These are phyloP conservation scores for Penicillium polonicum DNA, from an alignment of 2,329 filamentous ascomycete species.

Conservation along the genomic window DNA sequence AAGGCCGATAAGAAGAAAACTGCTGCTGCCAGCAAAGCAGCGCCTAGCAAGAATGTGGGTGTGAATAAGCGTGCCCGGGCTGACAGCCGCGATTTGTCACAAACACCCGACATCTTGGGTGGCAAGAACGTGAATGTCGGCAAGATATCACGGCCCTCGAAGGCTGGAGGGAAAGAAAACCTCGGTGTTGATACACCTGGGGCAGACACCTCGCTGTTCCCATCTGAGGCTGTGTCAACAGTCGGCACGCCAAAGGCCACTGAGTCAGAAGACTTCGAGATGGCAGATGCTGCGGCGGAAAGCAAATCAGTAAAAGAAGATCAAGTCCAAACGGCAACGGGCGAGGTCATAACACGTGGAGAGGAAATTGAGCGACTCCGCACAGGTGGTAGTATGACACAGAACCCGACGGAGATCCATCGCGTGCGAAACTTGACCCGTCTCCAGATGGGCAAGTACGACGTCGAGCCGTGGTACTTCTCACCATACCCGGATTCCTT, in stretches of 20 bases:
- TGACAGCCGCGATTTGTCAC: constrained; percentile 55
- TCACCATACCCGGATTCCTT: constrained; percentile 92
- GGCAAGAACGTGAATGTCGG: constrained; percentile 51
- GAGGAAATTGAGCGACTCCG: constrained; percentile 96
- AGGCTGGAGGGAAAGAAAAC: constrained; percentile 62
- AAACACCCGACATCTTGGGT: constrained; percentile 53
- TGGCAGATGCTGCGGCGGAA: constrained; percentile 39
- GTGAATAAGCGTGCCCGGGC: constrained; percentile 52
- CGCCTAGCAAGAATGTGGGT: constrained; percentile 55
- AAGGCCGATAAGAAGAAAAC: constrained; percentile 86
- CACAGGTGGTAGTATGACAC: constrained; percentile 95
- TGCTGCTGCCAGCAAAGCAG: constrained; percentile 51
- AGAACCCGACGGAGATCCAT: constrained; percentile 95
- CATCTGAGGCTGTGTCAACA: constrained; percentile 38
- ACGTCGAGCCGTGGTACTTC: constrained; percentile 98
- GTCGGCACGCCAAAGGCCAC: constrained; percentile 40
- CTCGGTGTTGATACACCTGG: constrained; percentile 46
- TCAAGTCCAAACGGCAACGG: constrained; percentile 33
- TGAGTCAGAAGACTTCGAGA: constrained; percentile 44
- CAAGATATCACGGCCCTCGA: constrained; percentile 50
- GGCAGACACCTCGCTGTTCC: constrained; percentile 32
- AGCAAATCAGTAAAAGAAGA: constrained; percentile 38
- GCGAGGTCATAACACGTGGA: constrained; percentile 59
- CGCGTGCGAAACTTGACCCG: constrained; percentile 92
- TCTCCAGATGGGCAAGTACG: constrained; percentile 87